Percentiles rank a stretch among this genome's conserved stretches.
Evolutionary conservation across 225 moss, liverwort and hornwort species (phyloP).

Genomic region (Climacium dendroides): DNA sequence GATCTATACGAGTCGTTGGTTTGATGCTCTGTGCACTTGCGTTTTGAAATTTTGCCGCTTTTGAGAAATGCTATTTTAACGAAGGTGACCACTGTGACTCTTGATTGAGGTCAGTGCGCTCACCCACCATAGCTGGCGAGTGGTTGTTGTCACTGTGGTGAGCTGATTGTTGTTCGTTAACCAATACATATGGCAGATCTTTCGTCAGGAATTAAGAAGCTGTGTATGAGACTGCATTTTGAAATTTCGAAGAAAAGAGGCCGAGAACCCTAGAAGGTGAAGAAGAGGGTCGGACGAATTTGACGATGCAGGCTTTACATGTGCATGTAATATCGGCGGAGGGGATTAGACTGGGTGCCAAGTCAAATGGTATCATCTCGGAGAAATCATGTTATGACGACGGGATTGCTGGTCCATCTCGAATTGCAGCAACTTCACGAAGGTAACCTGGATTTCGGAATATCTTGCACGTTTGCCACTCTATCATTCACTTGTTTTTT

Average conservation of each 20-base stretch:
- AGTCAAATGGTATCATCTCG: neutral
- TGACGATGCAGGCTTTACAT: constrained; percentile 7
- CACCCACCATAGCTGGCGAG: neutral
- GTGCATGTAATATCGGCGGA: neutral
- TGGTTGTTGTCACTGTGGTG: neutral
- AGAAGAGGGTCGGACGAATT: neutral
- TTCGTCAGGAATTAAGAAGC: neutral
- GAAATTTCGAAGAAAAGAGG: neutral
- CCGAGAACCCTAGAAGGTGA: neutral
- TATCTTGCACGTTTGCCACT: neutral
- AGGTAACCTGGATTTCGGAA: neutral
- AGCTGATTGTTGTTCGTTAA: neutral
- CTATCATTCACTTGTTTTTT: neutral
- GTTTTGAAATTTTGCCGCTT: neutral
- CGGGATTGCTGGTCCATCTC: neutral
- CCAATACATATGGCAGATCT: neutral
- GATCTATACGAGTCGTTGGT: neutral
- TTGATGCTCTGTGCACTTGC: neutral
- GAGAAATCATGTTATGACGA: neutral
- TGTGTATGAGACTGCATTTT: neutral
- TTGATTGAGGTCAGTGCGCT: neutral
- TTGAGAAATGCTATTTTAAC: neutral
- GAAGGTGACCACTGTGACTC: neutral
- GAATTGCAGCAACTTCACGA: neutral
- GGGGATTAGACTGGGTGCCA: neutral